Evolutionary conservation across 495 filamentous ascomycete species (phyloP), one percentile per base, ranked within the genome.

Genomic region (Corynascus novoguineensis): DNA sequence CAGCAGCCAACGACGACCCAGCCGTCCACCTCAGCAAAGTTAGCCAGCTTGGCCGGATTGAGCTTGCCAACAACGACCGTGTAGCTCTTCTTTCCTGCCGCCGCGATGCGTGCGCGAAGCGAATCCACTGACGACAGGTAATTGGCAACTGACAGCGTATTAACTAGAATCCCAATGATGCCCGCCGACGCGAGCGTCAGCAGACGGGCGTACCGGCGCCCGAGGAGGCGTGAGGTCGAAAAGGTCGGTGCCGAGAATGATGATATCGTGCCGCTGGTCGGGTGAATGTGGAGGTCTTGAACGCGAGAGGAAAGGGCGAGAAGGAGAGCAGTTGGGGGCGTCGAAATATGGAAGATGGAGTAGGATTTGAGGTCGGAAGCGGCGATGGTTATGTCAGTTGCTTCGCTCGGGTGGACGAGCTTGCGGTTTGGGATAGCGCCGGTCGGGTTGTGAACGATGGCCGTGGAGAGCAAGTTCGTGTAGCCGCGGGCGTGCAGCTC

Each of bases 1-100:
- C 95, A 97, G 72, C 93, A 98, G 10, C 95, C 95, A 40, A 98
- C 87, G 1, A 97, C 92, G 0, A 97, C 91, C 93, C 93, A 98
- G 14, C 88, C 95, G 19, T 88, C 92, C 11, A 98, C 81, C 71
- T 98, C 93, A 51, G 85, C 81, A 70, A 98, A 98, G 71, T 98
- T 98, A 22, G 93, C 95, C 5, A 98, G 76, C 70, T 98, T 98
- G 54, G 91, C 91, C 1, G 91, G 87, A 65, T 97, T 97, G 3
- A 97, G 76, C 66, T 97, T 97, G 37, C 93, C 93, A 5, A 98
- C 95, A 2, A 98, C 95, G 49, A 98, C 90, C 21, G 90, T 88
- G 69, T 98, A 97, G 69, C 81, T 86, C 68, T 98, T 98, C 73
- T 96, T 96, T 22, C 89, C 91, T 0, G 87, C 85, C 1, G 76